Evolutionary conservation across 1,284 basidiomycete genomes (phyloP), one percentile per base, ranked within the genome.

Genomic region (Fomitopsis schrenkii): DNA sequence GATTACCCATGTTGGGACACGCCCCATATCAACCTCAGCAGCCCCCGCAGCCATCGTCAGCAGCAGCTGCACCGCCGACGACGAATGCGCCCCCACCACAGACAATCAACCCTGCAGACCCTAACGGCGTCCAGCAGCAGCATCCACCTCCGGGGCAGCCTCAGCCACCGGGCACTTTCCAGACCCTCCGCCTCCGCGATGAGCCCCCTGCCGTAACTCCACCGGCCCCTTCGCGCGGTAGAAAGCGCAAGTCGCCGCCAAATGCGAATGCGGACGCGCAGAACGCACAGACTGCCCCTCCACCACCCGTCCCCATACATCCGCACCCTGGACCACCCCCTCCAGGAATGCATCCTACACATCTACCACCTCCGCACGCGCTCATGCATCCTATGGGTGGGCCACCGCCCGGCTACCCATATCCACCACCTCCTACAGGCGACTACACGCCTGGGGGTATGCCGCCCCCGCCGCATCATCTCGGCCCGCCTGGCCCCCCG

Each of bases 161-260:
- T 22, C 72, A 77, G 30, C 75, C 74, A 56, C 65, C 74, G 50
- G 72, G 74, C 72, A 73, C 76, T 62, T 75, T 79, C 15, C 79
- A 79, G 62, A 79, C 83, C 40, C 85, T 89, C 81, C 83, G 85
- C 68, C 80, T 89, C 41, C 82, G 83, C 67, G 86, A 88, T 54
- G 85, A 87, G 55, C 80, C 75, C 36, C 74, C 74, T 48, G 65
- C 74, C 50, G 71, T 74, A 57, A 74, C 74, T 45, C 71, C 70
- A 56, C 68, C 71, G 9, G 65, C 72, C 22, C 59, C 73, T 42
- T 70, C 72, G 55, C 56, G 70, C 35, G 72, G 72, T 36, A 70
- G 75, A 55, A 78, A 78, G 64, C 77, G 77, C 62, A 78, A 78
- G 67, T 67, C 75, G 0, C 74, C 76, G 19, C 69, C 76, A 48